Evolutionary conservation across 208 protist species (phyloP).

Genomic region (Leishmania mexicana): DNA sequence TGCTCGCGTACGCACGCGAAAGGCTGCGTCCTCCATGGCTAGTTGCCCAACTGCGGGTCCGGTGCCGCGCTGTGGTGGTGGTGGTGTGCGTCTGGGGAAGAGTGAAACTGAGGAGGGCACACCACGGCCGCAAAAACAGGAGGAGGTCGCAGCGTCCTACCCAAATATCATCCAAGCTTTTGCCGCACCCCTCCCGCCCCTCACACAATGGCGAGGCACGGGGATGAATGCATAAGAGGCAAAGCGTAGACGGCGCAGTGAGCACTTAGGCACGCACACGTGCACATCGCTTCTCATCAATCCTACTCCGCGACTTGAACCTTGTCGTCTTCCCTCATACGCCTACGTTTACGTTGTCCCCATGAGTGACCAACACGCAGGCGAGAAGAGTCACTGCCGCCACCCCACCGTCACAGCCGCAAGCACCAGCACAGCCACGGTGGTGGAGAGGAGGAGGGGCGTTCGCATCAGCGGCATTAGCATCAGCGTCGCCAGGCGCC

Average conservation of each 20-base stretch:
- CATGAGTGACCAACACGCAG: neutral
- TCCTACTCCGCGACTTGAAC: neutral
- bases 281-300: neutral
- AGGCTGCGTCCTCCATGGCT: neutral
- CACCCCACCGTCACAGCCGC: neutral
- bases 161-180: too few relatives aligned
- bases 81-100: neutral
- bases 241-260: neutral
- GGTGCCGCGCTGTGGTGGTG: neutral
- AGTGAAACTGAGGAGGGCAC: neutral
- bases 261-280: neutral
- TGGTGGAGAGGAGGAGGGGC: neutral
- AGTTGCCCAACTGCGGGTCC: neutral
- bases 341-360: neutral
- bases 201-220: neutral
- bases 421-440: neutral
- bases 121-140: too few relatives aligned
- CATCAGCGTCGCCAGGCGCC: neutral
- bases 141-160: too few relatives aligned
- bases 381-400: too few relatives aligned
- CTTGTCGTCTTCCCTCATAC: neutral
- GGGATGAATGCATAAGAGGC: neutral
- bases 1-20: neutral
- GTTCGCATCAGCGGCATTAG: conserved; percentile 7
- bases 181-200: too few relatives aligned